Evolutionary conservation across 495 filamentous ascomycete genomes (phyloP), one percentile per base, ranked within the genome.

Genomic region (Hyaloscypha finlandica): DNA sequence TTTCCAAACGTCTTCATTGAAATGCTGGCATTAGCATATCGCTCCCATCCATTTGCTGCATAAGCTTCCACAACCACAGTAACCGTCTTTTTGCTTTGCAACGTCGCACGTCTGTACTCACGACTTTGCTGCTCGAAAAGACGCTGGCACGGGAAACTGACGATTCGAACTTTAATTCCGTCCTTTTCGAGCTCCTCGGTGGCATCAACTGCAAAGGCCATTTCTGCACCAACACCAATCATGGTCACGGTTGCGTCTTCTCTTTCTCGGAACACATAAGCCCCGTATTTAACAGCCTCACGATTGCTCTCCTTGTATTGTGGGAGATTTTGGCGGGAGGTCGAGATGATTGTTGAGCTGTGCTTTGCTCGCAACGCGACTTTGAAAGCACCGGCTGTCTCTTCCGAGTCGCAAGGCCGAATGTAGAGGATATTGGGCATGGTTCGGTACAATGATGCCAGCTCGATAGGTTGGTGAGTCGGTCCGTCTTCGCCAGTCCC

Each of bases 381-480:
- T 25, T 81, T 79, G 75, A 77, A 86, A 3, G 86, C 85, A 9
- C 84, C 86, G 0, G 81, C 81, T 2, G 78, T 79, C 65, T 88
- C 85, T 66, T 88, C 84, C 60, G 78, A 80, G 64, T 88, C 85
- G n/a, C 54, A 59, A 30, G 63, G 85, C 1, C 85, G 81, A 61
- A 87, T 84, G 72, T 85, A 85, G n/a, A 84, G 75, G 2, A 88
- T 68, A 65, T 87, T 86, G 1, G 84, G 85, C 85, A 88, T 88
- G 9, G 84, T 82, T 5, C 85, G 81, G 70, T 84, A 89, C 25
- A 87, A 70, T 0, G 83, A 74, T 25, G 82, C 82, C 5, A 88
- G 77, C 52, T 84, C 85, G 64, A 89, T 81, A 3, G 85, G 85
- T 65, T 89, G 85, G 68, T 89, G 85, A 2, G 85, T 89, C 0